Evolutionary conservation across 768 basidiomycete genomes (phyloP), one percentile per base, ranked within the genome.

Genomic region (Pluteus cervinus): DNA sequence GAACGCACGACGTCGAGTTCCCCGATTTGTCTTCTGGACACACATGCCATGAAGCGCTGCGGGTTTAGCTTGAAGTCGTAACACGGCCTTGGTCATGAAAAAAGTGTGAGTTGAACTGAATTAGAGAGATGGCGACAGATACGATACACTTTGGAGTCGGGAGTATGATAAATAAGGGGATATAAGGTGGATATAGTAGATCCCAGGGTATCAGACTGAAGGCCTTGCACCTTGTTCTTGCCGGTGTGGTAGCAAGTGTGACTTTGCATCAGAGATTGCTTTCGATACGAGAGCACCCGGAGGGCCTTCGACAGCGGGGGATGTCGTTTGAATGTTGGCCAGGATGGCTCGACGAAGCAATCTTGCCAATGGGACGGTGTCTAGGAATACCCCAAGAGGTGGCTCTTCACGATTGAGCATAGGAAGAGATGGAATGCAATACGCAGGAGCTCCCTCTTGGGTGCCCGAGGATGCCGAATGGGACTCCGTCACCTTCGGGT

Each of bases 331-430:
- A 28, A 44, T 10, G 5, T 35, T n/a, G 11, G 46, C 43, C 35
- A 42, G 38, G 2, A 40, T 26, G 17, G 49, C 46, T 10, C 49
- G 43, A 2, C 40, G 43, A 14, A 50, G 35, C 3, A 50, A 17
- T 5, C 49, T 33, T 23, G 40, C 25, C 11, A 50, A 36, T 1
- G 49, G 49, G 4, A 39, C 28, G 15, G 20, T 7, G 9, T 38
- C 32, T 12, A 45, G 43, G 12, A 33, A 10, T 21, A 44, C 29
- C 18, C 30, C 24, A 3, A 20, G 10, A 5, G 46, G 43, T 9
- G 36, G 36, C 17, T 34, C 44, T 7, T 45, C 38, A 2, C 41
- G 46, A 24, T 45, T 42, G 15, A 50, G 39, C 46, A 50, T 47
- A 14, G 21, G 33, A 10, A 42, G 6, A 5, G 43, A 47, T 12